These are phyloP conservation scores for Coprinopsis sp. DNA, from an alignment of 768 basidiomycete genomes.

Conservation along the genomic window DNA sequence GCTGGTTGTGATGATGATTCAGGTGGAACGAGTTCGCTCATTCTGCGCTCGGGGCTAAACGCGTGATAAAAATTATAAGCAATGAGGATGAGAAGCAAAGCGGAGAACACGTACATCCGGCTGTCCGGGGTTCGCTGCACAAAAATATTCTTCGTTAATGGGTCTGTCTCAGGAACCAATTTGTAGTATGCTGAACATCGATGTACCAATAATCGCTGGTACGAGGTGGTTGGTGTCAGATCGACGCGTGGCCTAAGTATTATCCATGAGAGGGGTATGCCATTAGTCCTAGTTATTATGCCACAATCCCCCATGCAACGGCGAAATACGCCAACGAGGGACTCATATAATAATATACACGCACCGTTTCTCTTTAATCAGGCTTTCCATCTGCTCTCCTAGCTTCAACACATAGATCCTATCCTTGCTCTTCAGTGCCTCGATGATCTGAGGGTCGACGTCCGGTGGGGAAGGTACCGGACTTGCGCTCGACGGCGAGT, in stretches of 20 bases:
- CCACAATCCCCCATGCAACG: too few relatives aligned
- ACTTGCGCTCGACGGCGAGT: slow-evolving; percentile 5
- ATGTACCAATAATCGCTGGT: slow-evolving; percentile 82
- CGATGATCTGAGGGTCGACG: slow-evolving; percentile 75
- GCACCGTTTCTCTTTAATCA: slow-evolving; percentile 72
- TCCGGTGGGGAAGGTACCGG: slow-evolving; percentile 30
- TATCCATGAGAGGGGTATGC: too few relatives aligned
- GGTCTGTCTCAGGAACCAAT: slow-evolving; percentile 66
- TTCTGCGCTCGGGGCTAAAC: slow-evolving; percentile 59
- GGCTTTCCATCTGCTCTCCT: slow-evolving; percentile 79
- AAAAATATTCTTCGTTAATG: slow-evolving; percentile 55
- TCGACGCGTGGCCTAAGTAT: slow-evolving; percentile 57
- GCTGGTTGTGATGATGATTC: slow-evolving; percentile 68
- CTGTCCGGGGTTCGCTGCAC: slow-evolving; percentile 60
- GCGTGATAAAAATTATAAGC: slow-evolving; percentile 15
- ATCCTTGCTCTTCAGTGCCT: slow-evolving; percentile 85
- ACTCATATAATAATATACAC: slow-evolving; percentile 23
- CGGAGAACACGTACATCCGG: slow-evolving; percentile 56
- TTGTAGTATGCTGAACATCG: slow-evolving; percentile 81
- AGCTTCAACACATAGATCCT: slow-evolving; percentile 83
- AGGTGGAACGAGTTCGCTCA: slow-evolving; percentile 74
- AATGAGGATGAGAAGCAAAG: slow-evolving; percentile 10
- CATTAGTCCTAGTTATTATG: too few relatives aligned
- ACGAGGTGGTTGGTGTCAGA: slow-evolving; percentile 65
- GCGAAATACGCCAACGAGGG: not conserved